Evolutionary conservation across 2,329 filamentous ascomycete species (phyloP), one percentile per base, ranked within the genome.

Genomic region (Zarea fungicola): DNA sequence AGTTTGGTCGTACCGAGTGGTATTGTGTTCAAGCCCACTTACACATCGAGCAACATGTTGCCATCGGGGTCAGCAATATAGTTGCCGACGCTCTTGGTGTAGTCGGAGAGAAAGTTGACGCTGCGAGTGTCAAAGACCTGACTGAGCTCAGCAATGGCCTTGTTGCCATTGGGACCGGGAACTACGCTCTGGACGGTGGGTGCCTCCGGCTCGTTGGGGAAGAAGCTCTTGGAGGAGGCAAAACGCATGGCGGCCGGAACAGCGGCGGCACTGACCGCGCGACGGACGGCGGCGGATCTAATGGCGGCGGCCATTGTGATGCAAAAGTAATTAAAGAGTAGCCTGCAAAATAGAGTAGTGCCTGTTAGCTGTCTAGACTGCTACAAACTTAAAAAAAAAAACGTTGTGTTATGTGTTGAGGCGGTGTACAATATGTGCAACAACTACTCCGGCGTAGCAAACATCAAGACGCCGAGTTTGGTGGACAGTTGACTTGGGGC

Each of bases 91-190:
- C 84, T 87, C 69, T 83, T 80, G 56, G 77, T 75, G 69, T 89
- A 92, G 68, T 91, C 85, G 52, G 78, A 78, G 60, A 91, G 74
- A 82, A 90, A 87, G 74, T 93, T 95, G 72, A 92, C 71, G 69
- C 85, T 89, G 53, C 89, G 79, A 5, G 87, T 92, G 66, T 95
- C 89, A 62, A 93, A 95, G 52, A 95, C 86, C 62, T 83, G 74
- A 68, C 86, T 74, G 54, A 95, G 78, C 65, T 89, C 80, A 54
- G 81, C 73, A 55, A 87, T 82, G 43, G 80, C 77, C 58, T 81
- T 77, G 71, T 83, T 77, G 66, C 84, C 83, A 71, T 84, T 78
- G 31, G 89, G 89, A 1, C 89, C 89, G 1, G 89, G 89, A 50
- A 95, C 86, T 39, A 71, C 67, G 21, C 76, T 78, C 70, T 77